Evolutionary conservation across 345 rosid genomes (phyloP), one percentile per base, ranked within the genome.

Genomic region (Capsella bursapastoris): DNA sequence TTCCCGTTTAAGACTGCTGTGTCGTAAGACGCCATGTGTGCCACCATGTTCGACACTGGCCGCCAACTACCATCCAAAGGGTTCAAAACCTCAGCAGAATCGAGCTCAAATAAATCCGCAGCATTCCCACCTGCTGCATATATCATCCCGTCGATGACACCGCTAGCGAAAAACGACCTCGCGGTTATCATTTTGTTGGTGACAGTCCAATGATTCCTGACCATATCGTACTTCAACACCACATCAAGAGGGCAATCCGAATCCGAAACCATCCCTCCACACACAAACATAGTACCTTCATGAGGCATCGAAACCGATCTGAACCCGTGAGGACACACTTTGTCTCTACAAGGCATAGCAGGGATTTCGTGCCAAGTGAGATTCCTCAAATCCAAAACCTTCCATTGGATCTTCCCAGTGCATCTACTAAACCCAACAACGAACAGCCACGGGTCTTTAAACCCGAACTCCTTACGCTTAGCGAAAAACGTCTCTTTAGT

Each of bases 41-140:
- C 68, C 4, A 89, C 89, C 98, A 90, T 92, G 74, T 72, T 83
- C 4, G 93, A 81, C 64, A 88, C 82, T 0, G 81, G 51, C 8
- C 37, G 70, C 98, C 98, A 92, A 25, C 40, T 82, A 49, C 96
- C 95, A 40, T 79, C 83, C 16, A 68, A 72, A 25, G 96, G 96
- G 71, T 86, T 89, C 41, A 92, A 78, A 72, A 86, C 95, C 81
- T 90, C 96, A 0, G 95, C 93, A 0, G 88, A 82, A 70, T 87
- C 86, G 0, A 92, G 93, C 81, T 92, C 95, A 18, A 80, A 84
- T 16, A 87, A 85, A 73, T 89, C 85, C 2, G 82, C 70, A 52
- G 96, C 85, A 75, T 88, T 88, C 13, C 96, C 98, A 34, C 96
- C 98, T 12, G 95, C 98, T 38, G 86, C 96, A 27, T 90, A 92